phyloP scores from a whole-genome alignment of 2,329 filamentous ascomycete genomes.

The Fusarium sp. region DNA sequence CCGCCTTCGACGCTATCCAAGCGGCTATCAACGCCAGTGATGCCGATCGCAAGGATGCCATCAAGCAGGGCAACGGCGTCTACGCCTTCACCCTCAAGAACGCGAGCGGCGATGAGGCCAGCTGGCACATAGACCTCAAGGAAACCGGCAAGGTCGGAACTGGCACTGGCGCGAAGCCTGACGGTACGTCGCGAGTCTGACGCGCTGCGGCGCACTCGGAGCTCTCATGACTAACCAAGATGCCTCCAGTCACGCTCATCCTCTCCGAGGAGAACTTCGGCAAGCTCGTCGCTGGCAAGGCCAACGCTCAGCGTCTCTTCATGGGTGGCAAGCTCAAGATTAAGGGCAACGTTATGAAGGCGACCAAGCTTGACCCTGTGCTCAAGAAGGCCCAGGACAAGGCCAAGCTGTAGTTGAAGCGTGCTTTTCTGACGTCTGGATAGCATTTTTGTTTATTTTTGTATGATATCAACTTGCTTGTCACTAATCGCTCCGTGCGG shows the following conservation, averaged over 20 bases:
- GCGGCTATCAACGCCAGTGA: constrained; percentile 73
- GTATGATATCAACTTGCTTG: constrained; percentile 39
- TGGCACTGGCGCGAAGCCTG: constrained; percentile 82
- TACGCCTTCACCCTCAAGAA: constrained; percentile 97
- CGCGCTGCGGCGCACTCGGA: background rate
- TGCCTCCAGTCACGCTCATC: constrained; percentile 76
- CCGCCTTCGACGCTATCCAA: constrained; percentile 90
- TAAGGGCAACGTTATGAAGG: constrained; percentile 98
- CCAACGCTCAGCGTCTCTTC: constrained; percentile 93
- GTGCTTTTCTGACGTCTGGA: background rate
- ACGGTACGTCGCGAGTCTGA: constrained; percentile 64
- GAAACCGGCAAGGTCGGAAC: constrained; percentile 83
- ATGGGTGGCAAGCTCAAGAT: constrained; percentile 99
- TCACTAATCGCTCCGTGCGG: constrained; percentile 7
- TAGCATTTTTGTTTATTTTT: constrained; percentile 23
- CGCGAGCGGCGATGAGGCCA: constrained; percentile 77
- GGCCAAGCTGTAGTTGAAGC: constrained; percentile 75
- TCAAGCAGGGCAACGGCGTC: constrained; percentile 87
- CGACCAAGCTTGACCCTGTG: constrained; percentile 94
- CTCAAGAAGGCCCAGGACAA: constrained; percentile 86
- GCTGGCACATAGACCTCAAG: constrained; percentile 97
- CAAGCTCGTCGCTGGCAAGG: constrained; percentile 84
- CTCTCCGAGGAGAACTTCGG: constrained; percentile 89
- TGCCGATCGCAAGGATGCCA: constrained; percentile 82
- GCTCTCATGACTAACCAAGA: background rate